phyloP scores from a whole-genome alignment of 805 yeast genomes.

The Ascoidea tarda region DNA sequence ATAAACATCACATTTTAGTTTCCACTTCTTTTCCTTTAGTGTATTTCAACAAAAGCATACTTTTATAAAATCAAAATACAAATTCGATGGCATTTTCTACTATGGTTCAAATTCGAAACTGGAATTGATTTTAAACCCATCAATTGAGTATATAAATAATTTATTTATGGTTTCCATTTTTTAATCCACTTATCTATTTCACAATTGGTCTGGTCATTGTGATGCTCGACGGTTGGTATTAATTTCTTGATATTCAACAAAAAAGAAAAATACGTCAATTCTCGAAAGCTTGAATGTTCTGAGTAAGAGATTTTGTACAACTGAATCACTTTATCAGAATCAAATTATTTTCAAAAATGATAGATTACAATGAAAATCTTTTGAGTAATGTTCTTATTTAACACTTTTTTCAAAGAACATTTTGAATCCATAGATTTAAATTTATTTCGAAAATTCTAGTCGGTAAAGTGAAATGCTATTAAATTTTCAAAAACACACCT shows the following conservation, averaged over 20 bases:
- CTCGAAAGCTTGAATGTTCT: conserved; percentile 87
- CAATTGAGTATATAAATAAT: no score
- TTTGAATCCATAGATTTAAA: no score
- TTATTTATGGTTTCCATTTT: conserved; percentile 13
- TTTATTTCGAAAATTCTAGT: conserved; percentile 55
- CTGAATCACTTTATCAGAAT: conserved; percentile 22
- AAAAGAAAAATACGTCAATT: conserved; percentile 51
- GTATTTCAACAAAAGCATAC: no score
- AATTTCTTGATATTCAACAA: conserved; percentile 34
- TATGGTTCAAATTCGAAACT: no score
- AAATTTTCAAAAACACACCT: conserved; percentile 36
- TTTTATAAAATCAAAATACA: no score
- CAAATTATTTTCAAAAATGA: conserved; percentile 19
- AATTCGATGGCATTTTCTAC: no score
- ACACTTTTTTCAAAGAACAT: no score
- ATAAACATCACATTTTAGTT: no score
- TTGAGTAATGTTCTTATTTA: no score
- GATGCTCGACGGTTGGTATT: conserved; percentile 65
- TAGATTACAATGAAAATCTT: conserved; percentile 9
- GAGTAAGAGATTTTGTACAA: conserved; percentile 71
- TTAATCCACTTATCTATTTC: conserved; percentile 23
- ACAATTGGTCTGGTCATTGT: conserved; percentile 1
- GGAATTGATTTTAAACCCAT: no score
- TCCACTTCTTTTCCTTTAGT: no score
- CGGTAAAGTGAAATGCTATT: conserved; percentile 77